These are phyloP conservation scores for Penicillium pancosmium DNA, from an alignment of 495 filamentous ascomycete species.

Conservation along the genomic window DNA sequence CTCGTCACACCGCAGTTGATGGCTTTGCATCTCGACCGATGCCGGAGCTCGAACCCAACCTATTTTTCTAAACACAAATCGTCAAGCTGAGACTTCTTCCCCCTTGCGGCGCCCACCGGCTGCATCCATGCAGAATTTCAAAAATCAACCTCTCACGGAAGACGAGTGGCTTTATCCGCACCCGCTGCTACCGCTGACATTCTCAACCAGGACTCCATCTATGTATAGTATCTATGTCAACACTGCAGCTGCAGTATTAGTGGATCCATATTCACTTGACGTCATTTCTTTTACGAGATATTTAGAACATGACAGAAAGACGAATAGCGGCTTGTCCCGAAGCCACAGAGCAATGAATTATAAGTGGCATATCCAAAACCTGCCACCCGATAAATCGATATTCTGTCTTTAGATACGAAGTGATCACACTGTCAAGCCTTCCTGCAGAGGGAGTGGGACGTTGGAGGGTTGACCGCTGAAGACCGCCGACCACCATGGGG, in stretches of 20 bases:
- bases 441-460: neutral
- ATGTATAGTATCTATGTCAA: no score
- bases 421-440: conserved; percentile 3
- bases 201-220: neutral
- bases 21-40: conserved; percentile 24
- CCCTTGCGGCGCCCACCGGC: conserved; percentile 9
- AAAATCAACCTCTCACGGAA: conserved; percentile 9
- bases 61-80: conserved; percentile 9
- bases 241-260: no score
- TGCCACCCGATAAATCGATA: neutral
- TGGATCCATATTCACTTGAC: no score
- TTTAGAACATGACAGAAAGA: no score
- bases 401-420: neutral
- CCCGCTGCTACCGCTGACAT: conserved; percentile 18
- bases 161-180: conserved; percentile 14
- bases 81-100: conserved; percentile 16
- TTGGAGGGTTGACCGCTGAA: neutral
- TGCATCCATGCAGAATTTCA: conserved; percentile 6
- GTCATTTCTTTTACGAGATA: no score
- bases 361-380: neutral
- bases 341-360: neutral
- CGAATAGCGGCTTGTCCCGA: no score
- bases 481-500: neutral
- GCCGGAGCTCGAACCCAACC: conserved; percentile 21
- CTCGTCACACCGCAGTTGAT: conserved; percentile 27